Base-by-base conservation (phyloP, 441 rosid genomes). In the Biscutella laevigata region DNA sequence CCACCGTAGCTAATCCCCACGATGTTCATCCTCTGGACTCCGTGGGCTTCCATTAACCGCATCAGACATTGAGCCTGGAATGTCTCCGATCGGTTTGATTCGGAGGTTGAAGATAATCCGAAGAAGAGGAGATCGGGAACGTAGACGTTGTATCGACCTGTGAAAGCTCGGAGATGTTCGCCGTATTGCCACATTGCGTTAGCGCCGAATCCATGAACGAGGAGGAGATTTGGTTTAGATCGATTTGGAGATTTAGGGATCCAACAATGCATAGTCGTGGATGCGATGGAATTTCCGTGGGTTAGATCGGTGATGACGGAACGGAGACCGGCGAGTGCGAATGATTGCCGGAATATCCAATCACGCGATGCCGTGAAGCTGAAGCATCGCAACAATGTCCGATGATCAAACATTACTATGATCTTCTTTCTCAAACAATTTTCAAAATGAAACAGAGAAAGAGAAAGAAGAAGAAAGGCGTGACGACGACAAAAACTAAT, bases 131-230 rank as follows among this genome's bases (percentile, higher is more conserved):
- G 77, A 55, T 85, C 95, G 0, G 88, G 95, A 0, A 85, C 88
- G 59, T 80, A 85, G 11, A 85, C 79, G 56, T 85, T 85, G 72
- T 68, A 85, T 1, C 59, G 35, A 3, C 73, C 25, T 0, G 75
- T 73, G 73, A 85, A 75, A 19, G 74, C 67, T 12, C 70, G 74
- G 42, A 82, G 76, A 43, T 75, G 77, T 9, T 78, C 76, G 1
- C 73, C 75, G 62, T 79, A 85, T 59, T 85, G 90, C 95, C 95
- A 82, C 83, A 80, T 75, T 0, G 95, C 88, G 41, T 82, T 85
- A 9, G 88, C 83, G 0, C 95, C 88, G 20, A 85, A 74, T 0
- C 90, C 90, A 17, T 85, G 90, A 51, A 85, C 50, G 21, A 85
- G 86, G 3, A 85, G 61, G 11, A 85, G 83, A 40, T 80, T 76